Evolutionary conservation across 495 filamentous ascomycete species (phyloP).

Genomic region (Beverwykella pulmonaria): DNA sequence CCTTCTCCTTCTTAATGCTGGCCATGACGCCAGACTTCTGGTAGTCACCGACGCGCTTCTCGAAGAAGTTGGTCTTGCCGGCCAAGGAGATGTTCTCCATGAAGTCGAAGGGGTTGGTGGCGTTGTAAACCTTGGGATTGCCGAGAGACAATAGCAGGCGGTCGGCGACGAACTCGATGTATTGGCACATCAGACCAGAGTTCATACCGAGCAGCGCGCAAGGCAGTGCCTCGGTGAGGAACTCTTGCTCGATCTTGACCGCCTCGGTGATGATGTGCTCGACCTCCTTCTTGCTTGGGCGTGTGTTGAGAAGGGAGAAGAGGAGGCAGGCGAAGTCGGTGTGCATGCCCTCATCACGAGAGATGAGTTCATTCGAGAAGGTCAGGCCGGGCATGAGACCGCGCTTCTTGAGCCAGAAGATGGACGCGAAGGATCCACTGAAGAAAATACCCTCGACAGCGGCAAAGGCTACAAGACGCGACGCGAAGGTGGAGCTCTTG

Average conservation of each 20-base stretch:
- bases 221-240: slow-evolving; percentile 93
- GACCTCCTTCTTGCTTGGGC: slow-evolving; percentile 78
- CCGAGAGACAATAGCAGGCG: slow-evolving; percentile 89
- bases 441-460: slow-evolving; percentile 99
- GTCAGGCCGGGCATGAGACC: slow-evolving; percentile 97
- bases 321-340: slow-evolving; percentile 98
- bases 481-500: slow-evolving; percentile 87
- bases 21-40: slow-evolving; percentile 99
- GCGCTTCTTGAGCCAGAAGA: slow-evolving; percentile 99
- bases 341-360: slow-evolving; percentile 98
- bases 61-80: slow-evolving; percentile 99
- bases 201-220: slow-evolving; percentile 96
- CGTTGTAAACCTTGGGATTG: slow-evolving; percentile 89
- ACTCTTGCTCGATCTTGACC: slow-evolving; percentile 94
- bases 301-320: slow-evolving; percentile 91
- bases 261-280: slow-evolving; percentile 90
- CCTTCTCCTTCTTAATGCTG: slow-evolving; percentile 78
- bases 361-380: slow-evolving; percentile 99
- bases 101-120: slow-evolving; percentile 97
- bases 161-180: slow-evolving; percentile 99
- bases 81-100: slow-evolving; percentile 99
- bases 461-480: slow-evolving; percentile 94
- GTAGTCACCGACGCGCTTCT: slow-evolving; percentile 99
- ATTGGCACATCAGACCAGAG: slow-evolving; percentile 94
- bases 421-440: slow-evolving; percentile 97